Percentiles rank a stretch among this genome's conserved stretches.
phyloP scores from a whole-genome alignment of 1,139 yeast genomes.

The Barnettozyma hawaiiensis region DNA sequence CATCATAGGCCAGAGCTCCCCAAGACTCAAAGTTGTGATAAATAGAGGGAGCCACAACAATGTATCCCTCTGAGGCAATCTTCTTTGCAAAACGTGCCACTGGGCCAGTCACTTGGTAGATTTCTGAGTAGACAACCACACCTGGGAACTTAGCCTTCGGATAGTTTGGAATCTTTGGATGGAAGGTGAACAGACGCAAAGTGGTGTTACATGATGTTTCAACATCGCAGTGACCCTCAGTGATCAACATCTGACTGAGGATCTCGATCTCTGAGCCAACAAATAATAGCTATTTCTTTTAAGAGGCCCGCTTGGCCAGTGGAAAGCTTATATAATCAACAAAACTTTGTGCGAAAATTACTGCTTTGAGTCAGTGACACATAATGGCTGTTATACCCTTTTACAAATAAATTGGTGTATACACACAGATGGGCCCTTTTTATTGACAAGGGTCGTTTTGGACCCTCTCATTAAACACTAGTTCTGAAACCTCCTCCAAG shows the following conservation, averaged over 20 bases:
- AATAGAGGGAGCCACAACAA: conserved; percentile 72
- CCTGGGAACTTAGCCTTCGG: conserved; percentile 78
- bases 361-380: no score
- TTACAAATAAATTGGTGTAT: neutral
- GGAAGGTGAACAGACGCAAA: conserved; percentile 60
- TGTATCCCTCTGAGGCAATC: conserved; percentile 75
- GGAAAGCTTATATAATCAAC: no score
- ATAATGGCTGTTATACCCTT: no score
- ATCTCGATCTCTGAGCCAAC: no score
- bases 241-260: no score
- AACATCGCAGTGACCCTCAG: conserved; percentile 61
- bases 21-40: conserved; percentile 68
- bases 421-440: neutral
- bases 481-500: conserved; percentile 43
- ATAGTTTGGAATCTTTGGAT: conserved; percentile 65
- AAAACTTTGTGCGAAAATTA: no score
- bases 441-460: neutral
- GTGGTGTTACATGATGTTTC: conserved; percentile 61
- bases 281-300: no score
- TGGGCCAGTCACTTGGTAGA: conserved; percentile 72
- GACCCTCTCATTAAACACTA: conserved; percentile 4
- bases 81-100: conserved; percentile 72
- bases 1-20: conserved; percentile 66
- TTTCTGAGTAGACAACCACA: conserved; percentile 73
- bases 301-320: no score